Evolutionary conservation across 768 basidiomycete species (phyloP).

Genomic region (Coprinopsis strossmayeri): DNA sequence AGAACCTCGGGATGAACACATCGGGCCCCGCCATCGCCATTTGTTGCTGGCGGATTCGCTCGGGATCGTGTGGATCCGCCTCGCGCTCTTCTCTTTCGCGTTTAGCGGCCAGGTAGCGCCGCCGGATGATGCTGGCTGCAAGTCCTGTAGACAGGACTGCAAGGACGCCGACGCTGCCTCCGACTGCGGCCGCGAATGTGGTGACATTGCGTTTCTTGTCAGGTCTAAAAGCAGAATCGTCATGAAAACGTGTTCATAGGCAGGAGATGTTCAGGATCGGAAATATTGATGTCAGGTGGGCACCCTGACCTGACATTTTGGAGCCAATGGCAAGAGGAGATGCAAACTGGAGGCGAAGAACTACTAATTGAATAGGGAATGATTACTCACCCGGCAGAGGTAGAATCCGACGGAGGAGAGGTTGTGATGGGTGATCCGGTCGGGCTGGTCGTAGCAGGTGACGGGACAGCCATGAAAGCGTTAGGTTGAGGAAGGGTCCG

Average conservation of each 20-base stretch:
- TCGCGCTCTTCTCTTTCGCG: constrained; percentile 32
- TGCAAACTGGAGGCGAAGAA: too few species aligned
- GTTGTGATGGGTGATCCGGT: neutral
- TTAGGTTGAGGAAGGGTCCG: constrained; percentile 8
- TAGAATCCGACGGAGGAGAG: neutral
- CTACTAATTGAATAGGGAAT: neutral
- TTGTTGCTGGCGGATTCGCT: constrained; percentile 6
- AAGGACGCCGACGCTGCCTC: constrained; percentile 45
- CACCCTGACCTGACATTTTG: neutral
- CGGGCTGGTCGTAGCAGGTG: neutral
- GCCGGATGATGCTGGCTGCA: constrained; percentile 44
- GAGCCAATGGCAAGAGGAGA: neutral
- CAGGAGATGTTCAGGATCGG: neutral
- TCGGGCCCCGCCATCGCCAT: constrained; percentile 26
- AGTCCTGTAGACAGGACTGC: constrained; percentile 38
- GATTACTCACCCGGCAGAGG: constrained; percentile 1
- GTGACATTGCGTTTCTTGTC: constrained; percentile 28
- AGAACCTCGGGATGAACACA: constrained; percentile 50
- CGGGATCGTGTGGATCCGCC: neutral
- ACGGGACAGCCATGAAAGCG: neutral
- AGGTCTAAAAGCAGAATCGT: constrained; percentile 15
- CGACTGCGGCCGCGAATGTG: constrained; percentile 51
- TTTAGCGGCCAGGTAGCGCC: constrained; percentile 33
- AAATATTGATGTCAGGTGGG: neutral
- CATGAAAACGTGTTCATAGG: too few species aligned